phyloP scores from a whole-genome alignment of 805 yeast species.

The Ogataea pignaliae region DNA sequence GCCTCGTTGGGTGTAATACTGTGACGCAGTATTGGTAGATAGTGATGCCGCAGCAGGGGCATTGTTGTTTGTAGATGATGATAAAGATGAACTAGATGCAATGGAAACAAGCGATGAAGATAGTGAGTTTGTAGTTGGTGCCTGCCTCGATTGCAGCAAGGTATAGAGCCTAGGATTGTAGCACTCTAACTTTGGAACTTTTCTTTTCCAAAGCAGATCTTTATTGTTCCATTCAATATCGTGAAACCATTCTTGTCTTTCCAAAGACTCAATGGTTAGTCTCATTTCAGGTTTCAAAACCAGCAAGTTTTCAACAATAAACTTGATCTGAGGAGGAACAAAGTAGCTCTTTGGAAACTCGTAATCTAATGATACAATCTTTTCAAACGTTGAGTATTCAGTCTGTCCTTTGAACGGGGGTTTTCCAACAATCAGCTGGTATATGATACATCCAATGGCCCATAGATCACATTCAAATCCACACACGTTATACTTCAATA shows the following conservation, averaged over 20 bases:
- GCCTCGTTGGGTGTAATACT: constrained; percentile 21
- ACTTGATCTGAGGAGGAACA: constrained; percentile 57
- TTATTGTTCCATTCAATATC: constrained; percentile 63
- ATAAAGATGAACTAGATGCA: constrained; percentile 4
- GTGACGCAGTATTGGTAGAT: constrained; percentile 7
- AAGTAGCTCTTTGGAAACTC: constrained; percentile 58
- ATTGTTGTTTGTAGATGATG: neutral
- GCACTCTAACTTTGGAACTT: constrained; percentile 66
- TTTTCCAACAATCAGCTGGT: constrained; percentile 73
- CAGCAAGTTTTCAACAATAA: constrained; percentile 61
- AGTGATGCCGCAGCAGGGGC: too few species aligned
- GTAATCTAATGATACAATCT: constrained; percentile 75
- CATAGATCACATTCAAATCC: constrained; percentile 86
- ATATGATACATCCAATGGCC: constrained; percentile 90
- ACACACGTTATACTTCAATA: constrained; percentile 70
- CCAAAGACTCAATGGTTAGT: constrained; percentile 50
- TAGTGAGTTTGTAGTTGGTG: constrained; percentile 5
- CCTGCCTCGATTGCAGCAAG: constrained; percentile 22
- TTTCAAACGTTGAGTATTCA: constrained; percentile 83
- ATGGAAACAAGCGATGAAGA: neutral
- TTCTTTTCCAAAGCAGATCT: constrained; percentile 61
- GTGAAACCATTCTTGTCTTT: constrained; percentile 68
- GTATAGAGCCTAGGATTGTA: constrained; percentile 42
- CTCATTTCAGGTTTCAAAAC: constrained; percentile 70
- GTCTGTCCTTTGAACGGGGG: constrained; percentile 90